Conservation (phyloP, 2,329 filamentous ascomycete genomes). For the Nigrospora oryzae region DNA sequence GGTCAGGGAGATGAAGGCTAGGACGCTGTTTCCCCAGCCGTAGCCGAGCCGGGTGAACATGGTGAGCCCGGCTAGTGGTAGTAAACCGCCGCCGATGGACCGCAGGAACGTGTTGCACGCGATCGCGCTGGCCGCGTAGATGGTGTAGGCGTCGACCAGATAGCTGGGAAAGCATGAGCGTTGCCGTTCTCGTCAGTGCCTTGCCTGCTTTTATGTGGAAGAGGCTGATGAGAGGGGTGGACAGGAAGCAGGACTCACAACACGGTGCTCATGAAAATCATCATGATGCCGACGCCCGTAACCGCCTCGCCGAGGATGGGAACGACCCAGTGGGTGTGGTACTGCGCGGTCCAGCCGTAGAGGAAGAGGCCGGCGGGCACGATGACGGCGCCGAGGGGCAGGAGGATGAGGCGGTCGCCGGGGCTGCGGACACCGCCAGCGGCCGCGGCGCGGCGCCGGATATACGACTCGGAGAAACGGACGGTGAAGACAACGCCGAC, state of each 20-base stretch:
- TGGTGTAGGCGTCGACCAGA: conserved; percentile 46
- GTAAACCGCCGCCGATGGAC: conserved; percentile 36
- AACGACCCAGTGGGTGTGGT: conserved; percentile 36
- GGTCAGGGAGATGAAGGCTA: conserved; percentile 33
- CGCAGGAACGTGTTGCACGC: conserved; percentile 48
- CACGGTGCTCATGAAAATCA: conserved; percentile 9
- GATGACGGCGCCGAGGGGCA: conserved; percentile 23
- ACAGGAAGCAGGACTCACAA: no score
- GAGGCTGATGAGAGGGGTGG: no score
- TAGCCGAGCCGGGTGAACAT: conserved; percentile 43
- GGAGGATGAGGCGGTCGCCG: conserved; percentile 31
- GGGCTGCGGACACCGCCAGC: conserved; percentile 1
- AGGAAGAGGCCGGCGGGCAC: conserved; percentile 32
- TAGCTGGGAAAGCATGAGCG: conserved; percentile 18
- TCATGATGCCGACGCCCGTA: conserved; percentile 24
- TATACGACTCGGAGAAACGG: no score
- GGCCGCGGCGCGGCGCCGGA: no score
- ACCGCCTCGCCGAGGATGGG: conserved; percentile 34
- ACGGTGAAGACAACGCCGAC: no score
- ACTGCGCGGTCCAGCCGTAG: conserved; percentile 39
- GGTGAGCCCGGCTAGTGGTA: conserved; percentile 40
- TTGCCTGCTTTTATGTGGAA: no score
- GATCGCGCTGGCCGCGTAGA: conserved; percentile 46
- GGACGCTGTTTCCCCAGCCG: conserved; percentile 48
- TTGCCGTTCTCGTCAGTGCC: no score